Base-by-base conservation (phyloP, 2,329 filamentous ascomycete species). In the Talaromyces pinophilus region DNA sequence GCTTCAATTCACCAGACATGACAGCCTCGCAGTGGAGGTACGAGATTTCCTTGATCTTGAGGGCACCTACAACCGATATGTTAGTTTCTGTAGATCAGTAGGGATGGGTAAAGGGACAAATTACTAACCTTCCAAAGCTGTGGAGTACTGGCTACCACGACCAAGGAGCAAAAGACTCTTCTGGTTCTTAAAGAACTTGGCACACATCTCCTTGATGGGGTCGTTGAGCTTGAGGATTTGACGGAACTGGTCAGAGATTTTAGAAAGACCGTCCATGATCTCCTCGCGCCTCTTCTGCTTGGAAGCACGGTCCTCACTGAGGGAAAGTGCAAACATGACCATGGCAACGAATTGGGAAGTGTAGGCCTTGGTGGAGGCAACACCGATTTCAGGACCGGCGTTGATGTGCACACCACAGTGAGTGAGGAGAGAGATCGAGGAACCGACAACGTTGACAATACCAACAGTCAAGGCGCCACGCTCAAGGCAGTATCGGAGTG, bases 381-480 rank as follows among this genome's bases (percentile, higher is more conserved):
- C 95, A 88, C 95, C 95, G 70, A 99, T 98, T 81, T 99, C 95
- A 63, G 95, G 95, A 66, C 95, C 95, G 72, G 95, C 95, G 82
- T 99, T 99, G 85, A 99, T 93, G 85, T 99, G 95, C 65, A 99
- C 95, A 93, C 95, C 95, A 76, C 95, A 99, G 87, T 99, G 95
- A 70, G 95, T 99, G 75, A 99, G 90, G 74, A 99, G 90, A 57
- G 95, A 99, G 81, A 99, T 99, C 77, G 93, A 97, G 65, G 95
- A 98, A 75, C 95, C 95, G 75, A 99, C 95, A 68, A 96, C 93
- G 83, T 99, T 99, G 82, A 99, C 95, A 72, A 98, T 93, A 84
- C 95, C 95, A 71, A 99, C 95, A 52, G 95, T 98, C 81, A 99
- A 84, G 61, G 95, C 95, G 75, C 95, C 95, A 70, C 95, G 93